Conservation (phyloP, 108 stramenopile species). For the Chaetoceros muelleri region DNA sequence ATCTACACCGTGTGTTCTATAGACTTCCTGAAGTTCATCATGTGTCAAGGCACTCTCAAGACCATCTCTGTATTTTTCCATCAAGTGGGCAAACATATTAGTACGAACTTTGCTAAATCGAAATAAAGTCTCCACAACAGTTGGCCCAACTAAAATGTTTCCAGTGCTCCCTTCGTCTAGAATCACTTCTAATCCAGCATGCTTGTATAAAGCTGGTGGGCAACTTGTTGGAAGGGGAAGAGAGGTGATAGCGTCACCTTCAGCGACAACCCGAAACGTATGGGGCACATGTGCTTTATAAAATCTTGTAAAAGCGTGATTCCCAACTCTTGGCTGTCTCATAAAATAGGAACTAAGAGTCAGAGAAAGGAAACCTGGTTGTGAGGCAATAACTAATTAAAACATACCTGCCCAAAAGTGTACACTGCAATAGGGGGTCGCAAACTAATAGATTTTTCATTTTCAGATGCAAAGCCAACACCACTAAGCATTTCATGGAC, state of each 20-base stretch:
- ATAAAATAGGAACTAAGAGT: constrained; percentile 2
- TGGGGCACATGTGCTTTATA: constrained; percentile 73
- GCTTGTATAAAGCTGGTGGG: constrained; percentile 58
- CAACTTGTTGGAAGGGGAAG: constrained; percentile 39
- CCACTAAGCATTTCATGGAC: background rate
- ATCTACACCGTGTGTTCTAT: constrained; percentile 4
- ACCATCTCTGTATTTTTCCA: constrained; percentile 56
- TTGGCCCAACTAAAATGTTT: constrained; percentile 69
- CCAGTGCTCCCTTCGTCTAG: constrained; percentile 71
- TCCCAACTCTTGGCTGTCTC: constrained; percentile 39
- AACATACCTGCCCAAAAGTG: constrained; percentile 67
- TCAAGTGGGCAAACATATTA: constrained; percentile 46
- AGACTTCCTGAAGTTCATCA: constrained; percentile 63
- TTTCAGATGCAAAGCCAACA: constrained; percentile 1
- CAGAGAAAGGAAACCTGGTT: background rate
- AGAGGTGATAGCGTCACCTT: constrained; percentile 63
- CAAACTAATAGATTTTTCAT: constrained; percentile 20
- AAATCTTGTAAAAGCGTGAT: constrained; percentile 42
- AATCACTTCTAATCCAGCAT: constrained; percentile 64
- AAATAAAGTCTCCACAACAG: constrained; percentile 72
- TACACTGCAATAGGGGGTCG: constrained; percentile 70
- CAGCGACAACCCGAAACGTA: constrained; percentile 60
- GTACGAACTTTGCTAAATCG: constrained; percentile 67
- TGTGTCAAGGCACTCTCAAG: constrained; percentile 51
- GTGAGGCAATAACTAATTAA: constrained; percentile 15